Evolutionary conservation across 106 monocot genomes (phyloP).

Genomic region (Iris macrosiphon): DNA sequence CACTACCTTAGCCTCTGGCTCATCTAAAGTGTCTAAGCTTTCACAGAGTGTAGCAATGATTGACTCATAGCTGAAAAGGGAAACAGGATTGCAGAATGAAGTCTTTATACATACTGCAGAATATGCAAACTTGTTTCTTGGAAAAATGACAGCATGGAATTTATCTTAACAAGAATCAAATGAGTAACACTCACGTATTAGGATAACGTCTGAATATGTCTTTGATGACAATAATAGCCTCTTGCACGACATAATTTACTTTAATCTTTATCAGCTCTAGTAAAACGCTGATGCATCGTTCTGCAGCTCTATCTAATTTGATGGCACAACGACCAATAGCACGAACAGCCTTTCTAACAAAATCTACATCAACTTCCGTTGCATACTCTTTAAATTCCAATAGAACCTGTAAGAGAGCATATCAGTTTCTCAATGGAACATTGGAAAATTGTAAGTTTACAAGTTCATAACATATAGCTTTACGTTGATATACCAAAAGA

Average conservation of each 20-base stretch:
- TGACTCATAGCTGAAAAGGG: constrained; percentile 77
- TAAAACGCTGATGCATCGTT: constrained; percentile 96
- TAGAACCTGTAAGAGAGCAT: constrained; percentile 50
- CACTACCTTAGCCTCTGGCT: constrained; percentile 96
- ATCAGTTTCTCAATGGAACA: constrained; percentile 5
- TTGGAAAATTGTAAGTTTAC: neutral
- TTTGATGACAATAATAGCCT: constrained; percentile 98
- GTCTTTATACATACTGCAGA: neutral
- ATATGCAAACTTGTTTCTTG: neutral
- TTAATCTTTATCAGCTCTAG: constrained; percentile 99
- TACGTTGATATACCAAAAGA: too few relatives aligned
- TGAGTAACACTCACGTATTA: constrained; percentile 70
- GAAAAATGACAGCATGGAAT: too few relatives aligned
- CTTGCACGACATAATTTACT: constrained; percentile 99
- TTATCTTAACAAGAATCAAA: neutral
- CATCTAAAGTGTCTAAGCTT: constrained; percentile 97
- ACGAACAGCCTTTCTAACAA: constrained; percentile 98
- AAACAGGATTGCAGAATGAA: neutral
- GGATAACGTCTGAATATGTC: constrained; percentile 99
- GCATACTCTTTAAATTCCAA: constrained; percentile 99
- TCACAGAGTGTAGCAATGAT: constrained; percentile 98
- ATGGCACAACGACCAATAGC: constrained; percentile 99
- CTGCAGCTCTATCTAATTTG: constrained; percentile 96
- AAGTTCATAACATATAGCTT: too few relatives aligned
- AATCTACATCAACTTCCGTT: constrained; percentile 99